Base-by-base conservation (phyloP, 441 rosid genomes). In the Corymbia calophylla region DNA sequence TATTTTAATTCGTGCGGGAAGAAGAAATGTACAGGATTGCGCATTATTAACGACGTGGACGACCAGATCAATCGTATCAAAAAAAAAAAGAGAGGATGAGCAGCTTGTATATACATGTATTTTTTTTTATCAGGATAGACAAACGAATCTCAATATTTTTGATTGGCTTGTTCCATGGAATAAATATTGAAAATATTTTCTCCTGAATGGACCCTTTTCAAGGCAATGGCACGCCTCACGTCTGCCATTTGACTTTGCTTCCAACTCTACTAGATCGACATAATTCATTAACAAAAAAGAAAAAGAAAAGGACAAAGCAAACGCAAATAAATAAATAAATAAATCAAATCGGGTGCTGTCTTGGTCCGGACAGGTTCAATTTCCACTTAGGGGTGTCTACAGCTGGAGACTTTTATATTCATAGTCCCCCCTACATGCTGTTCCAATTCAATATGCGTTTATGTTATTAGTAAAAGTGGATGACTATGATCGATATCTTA, bases 11-110 rank as follows among this genome's bases (percentile, higher is more conserved):
- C 16, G 47, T 3, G 2, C 1, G 2, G 49, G 18, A 70, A 32
- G 1, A 73, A n/a, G 5, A 6, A 6, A 2, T 11, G 29, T 11
- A 1, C 16, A 7, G 15, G 12, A 16, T 39, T 13, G 6, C 2
- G 5, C 29, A 1, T 21, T 73, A 39, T 73, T 3, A 29, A 0
- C 29, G 17, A 73, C 5, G 25, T 73, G 27, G 29, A 0, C 0
- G 16, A 73, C 21, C 5, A 6, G 51, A 73, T 73, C 17, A 39
- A 39, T 39, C 4, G 29, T 29, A 23, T 21, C 27, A 60, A 7
- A 60, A 9, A 60, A n/a, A n/a, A n/a, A n/a, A n/a, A n/a, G n/a
- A n/a, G n/a, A 0, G 8, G 12, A 25, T 1, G 4, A 47, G 49
- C 2, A 73, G 8, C 29, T 21, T 12, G 8, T 39, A 5, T 21